Base-by-base conservation (phyloP, 345 rosid genomes). In the Corchorus capsularis region DNA sequence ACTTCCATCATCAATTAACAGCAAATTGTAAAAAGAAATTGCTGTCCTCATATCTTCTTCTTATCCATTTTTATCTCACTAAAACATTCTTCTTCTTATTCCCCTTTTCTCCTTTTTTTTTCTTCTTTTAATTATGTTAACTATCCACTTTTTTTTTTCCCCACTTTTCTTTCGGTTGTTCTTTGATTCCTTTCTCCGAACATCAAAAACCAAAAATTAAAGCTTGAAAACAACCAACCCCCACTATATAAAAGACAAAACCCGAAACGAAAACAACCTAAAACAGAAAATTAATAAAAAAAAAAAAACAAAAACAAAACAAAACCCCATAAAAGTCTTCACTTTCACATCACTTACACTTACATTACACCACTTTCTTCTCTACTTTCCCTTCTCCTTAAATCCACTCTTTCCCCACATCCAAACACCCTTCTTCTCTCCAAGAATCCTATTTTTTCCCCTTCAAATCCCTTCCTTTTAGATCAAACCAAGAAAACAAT, bases 401-500 rank as follows among this genome's bases (percentile, higher is more conserved):
- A 71, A 35, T 71, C n/a, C 53, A 71, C 17, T 50, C 62, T 34
- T 62, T 9, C 14, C 20, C 6, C 60, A 19, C 61, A 60, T 41
- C 45, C 67, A 73, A 73, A 60, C 45, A 32, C 17, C 17, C 27
- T 27, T 2, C 54, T 61, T 49, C 60, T 34, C 69, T 60, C 54
- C 56, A 27, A 16, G 12, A 49, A 22, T 69, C 73, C 8, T 27
- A 32, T 8, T 63, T 74, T n/a, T 12, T 16, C 16, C 0, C 35
- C 34, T 2, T 2, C 17, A 10, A 14, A 17, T 27, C 72, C 56
- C 47, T 16, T 35, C 43, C 19, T 63, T 77, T 75, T 4, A 9
- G 61, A 57, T 68, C 62, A 69, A 13, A 46, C 47, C 27, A 32
- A 45, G 11, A 35, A 77, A 54, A 41, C 68, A 22, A 69, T 52